Evolutionary conservation across 169 alveolate species (phyloP), one percentile per base, ranked within the genome.

Genomic region (Cryptosporidium parvum): DNA sequence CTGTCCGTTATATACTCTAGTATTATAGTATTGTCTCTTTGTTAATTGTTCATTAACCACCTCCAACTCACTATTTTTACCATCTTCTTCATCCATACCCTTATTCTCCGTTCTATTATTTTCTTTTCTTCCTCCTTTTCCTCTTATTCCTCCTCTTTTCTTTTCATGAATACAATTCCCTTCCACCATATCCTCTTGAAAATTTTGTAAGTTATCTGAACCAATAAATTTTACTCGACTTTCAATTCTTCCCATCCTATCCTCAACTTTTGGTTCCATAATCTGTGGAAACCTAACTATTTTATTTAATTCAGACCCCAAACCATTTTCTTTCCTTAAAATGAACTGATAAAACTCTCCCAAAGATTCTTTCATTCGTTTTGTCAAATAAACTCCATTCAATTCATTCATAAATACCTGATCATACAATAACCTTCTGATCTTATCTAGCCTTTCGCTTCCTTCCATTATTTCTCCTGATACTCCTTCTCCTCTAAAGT

Each of bases 21-120:
- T 42, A 80, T 80, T 80, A 31, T 80, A 80, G 16, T 80, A 80
- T 29, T 80, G 52, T n/a, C 89, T 80, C 52, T 65, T 80, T 7
- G 89, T 62, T n/a, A 80, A 33, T 18, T 80, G 89, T 26, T 80
- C 80, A 48, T 67, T 80, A 18, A 16, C 26, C 35, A 62, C 75
- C 44, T 80, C 89, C 70, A 80, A 44, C 16, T 80, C 89, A 1
- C 21, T 31, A 33, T 80, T 80, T 9, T 48, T 21, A 10, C 56
- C 21, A 1, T 48, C 56, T 21, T 48, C 56, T 14, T 48, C n/a
- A 3, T 14, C 56, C 6, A 3, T 48, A 48, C 2, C 21, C 7
- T 21, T 21, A 2, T 2, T 5, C 8, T 48, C 56, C 1, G 0
- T 21, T 14, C 56, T 12, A 7, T 21, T 8, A 1, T 4, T 4